Evolutionary conservation across 768 basidiomycete species (phyloP), one percentile per base, ranked within the genome.

Genomic region (Pilatotrama ljubarskyi): DNA sequence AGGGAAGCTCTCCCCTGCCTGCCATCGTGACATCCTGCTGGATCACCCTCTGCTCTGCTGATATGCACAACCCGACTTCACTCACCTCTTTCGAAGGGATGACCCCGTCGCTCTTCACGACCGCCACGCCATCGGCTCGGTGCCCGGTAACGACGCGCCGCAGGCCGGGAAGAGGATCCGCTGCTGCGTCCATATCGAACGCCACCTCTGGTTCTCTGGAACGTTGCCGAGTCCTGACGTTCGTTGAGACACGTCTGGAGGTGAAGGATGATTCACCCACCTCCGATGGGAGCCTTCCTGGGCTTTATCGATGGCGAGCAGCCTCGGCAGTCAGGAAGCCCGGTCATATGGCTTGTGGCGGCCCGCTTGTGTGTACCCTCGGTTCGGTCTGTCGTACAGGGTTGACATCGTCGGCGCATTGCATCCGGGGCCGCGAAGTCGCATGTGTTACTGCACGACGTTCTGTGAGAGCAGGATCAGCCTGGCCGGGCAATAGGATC

Each of bases 121-220:
- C 62, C 7, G 78, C 78, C 8, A 72, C 65, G 6, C 82, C 84
- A 36, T 74, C 65, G 7, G 63, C 64, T 61, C 79, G 69, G 67
- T 85, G 84, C 15, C 75, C 64, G 43, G 83, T 83, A 14, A 87
- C 80, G 57, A 85, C 75, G 36, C 82, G 80, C 46, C 79, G 80
- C 25, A 83, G 54, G 38, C 72, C 70, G 24, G 77, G 77, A 20
- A 77, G 75, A 18, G 36, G 67, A 52, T 42, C 55, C 58, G 53
- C 65, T 52, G 44, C 71, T 41, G 60, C 46, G 43, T 55, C 54
- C 20, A 35, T 37, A 3, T 41, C 41, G 42, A 54, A n/a, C n/a
- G n/a, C n/a, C n/a, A n/a, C n/a, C n/a, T n/a, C n/a, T n/a, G n/a
- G n/a, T n/a, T 54, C n/a, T 41, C 15, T 18, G 22, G 17, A 43